Base-by-base conservation (phyloP, 495 filamentous ascomycete species). In the Halenospora varia region DNA sequence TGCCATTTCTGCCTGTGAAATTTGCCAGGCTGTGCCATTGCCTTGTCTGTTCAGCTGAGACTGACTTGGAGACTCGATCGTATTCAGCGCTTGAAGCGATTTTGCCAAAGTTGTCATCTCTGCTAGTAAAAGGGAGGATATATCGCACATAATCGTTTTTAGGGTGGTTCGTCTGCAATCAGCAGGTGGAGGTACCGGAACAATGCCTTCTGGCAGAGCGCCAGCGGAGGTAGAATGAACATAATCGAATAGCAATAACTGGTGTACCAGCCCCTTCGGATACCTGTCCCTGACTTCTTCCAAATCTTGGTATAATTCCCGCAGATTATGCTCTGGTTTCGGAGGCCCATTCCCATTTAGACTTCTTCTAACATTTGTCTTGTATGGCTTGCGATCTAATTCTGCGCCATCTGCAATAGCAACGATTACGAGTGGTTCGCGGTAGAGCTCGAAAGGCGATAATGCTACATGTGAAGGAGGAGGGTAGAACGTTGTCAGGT, bases 131-230 rank as follows among this genome's bases (percentile, higher is more conserved):
- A 88, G 65, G 18, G 90, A 87, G 3, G 91, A 93, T 47, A 96
- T 82, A 71, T 97, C 92, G 67, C 94, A 96, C 78, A 97, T 86
- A 60, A 96, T 82, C 2, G 90, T 96, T 70, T 94, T 96, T 76
- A 96, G 92, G 2, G 89, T 96, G n/a, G 90, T 95, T 45, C 84
- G 81, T 68, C 85, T 88, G 29, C 84, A 89, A 18, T 82, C 76
- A 55, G 86, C 79, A 17, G 76, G 75, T 0, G 85, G 79, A n/a
- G 91, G 92, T 15, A 98, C 83, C 50, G 84, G 78, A 35, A 88
- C 74, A 26, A 95, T 77, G 40, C 79, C 82, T 62, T 85, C 75
- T 40, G 79, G 81, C 19, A 88, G 68, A 44, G 71, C 69, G 54
- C 78, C 62, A 13, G 74, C 66, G 59, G 71, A 68, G 39, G 77